Conservation (phyloP, 2,329 filamentous ascomycete species). For the Fusarium sp. region DNA sequence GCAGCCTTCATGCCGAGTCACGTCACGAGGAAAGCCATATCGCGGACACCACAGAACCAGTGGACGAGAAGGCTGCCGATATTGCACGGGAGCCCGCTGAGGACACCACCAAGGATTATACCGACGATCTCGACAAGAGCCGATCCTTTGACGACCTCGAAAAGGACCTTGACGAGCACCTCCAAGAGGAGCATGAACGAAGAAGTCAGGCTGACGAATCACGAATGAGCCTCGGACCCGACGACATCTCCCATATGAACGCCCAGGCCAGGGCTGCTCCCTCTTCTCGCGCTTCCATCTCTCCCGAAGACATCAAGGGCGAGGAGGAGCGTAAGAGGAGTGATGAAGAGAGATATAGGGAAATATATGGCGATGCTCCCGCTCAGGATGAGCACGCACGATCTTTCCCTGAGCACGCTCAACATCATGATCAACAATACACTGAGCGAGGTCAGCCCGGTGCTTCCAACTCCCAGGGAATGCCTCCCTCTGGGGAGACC, state of each 20-base stretch:
- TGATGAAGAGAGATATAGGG: conserved; percentile 65
- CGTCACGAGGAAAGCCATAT: conserved; percentile 10
- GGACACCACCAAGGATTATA: neutral
- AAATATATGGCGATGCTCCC: conserved; percentile 58
- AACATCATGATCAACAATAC: conserved; percentile 27
- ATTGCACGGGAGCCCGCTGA: conserved; percentile 7
- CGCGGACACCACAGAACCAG: conserved; percentile 1
- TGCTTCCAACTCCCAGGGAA: conserved; percentile 21
- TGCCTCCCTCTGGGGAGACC: conserved; percentile 32
- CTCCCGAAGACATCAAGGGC: conserved; percentile 14
- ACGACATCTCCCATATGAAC: conserved; percentile 37
- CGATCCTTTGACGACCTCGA: conserved; percentile 35
- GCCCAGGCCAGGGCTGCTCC: conserved; percentile 2
- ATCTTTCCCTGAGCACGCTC: conserved; percentile 13
- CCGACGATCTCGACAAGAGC: conserved; percentile 17
- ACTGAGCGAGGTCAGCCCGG: conserved; percentile 49
- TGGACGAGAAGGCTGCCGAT: conserved; percentile 12
- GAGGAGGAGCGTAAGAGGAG: conserved; percentile 51
- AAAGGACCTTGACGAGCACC: conserved; percentile 37
- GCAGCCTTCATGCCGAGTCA: conserved; percentile 8
- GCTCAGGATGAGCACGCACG: conserved; percentile 10
- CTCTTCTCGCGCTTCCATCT: conserved; percentile 26
- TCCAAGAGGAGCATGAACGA: conserved; percentile 35
- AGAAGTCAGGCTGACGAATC: conserved; percentile 33
- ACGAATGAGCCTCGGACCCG: conserved; percentile 3